Base-by-base conservation (phyloP, 1,139 yeast species). In the Suhomyces atakaporum region DNA sequence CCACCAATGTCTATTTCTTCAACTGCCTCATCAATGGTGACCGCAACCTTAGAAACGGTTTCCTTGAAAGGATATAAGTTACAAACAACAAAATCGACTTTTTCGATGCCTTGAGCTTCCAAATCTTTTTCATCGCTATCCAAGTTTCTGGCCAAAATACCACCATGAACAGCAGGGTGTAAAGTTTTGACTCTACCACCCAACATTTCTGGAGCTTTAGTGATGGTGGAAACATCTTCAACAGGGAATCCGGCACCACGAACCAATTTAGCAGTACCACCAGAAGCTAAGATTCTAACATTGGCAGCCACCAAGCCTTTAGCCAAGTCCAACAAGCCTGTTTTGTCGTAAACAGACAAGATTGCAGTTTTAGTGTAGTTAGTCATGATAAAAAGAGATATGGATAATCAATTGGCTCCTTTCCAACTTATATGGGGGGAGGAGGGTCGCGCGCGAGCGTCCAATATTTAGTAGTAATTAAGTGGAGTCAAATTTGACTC, bases 1-100 rank as follows among this genome's bases (percentile, higher is more conserved):
- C 98, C 98, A 55, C 98, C 98, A 61, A 92, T 92, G 62, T 92
- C 98, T 53, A 92, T 84, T 69, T 92, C 97, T 72, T 92, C 98
- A 37, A 92, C 97, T 11, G 98, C 98, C 73, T 92, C 98, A 31
- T 83, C 92, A 51, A 92, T 81, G 35, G 98, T 92, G 48, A 92
- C 98, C 45, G 94, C 90, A 50, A 86, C 89, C 72, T 90, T 90
- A 47, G 96, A 85, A 46, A 92, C 87, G 33, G 98, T 92, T 70
- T 92, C 96, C 71, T 90, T 89, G 80, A 92, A 92, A 23, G 98
- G 98, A 67, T 92, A 92, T 67, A 92, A 79, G 75, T 92, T 92
- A 74, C 98, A 92, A 40, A 92, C 96, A 38, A 92, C 98, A 54
- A 73, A 88, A 72, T 92, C 98, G 47, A 92, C 96, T 69, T 89